Base-by-base conservation (phyloP, 257 asterid species). In the Scutellaria galericulata region DNA sequence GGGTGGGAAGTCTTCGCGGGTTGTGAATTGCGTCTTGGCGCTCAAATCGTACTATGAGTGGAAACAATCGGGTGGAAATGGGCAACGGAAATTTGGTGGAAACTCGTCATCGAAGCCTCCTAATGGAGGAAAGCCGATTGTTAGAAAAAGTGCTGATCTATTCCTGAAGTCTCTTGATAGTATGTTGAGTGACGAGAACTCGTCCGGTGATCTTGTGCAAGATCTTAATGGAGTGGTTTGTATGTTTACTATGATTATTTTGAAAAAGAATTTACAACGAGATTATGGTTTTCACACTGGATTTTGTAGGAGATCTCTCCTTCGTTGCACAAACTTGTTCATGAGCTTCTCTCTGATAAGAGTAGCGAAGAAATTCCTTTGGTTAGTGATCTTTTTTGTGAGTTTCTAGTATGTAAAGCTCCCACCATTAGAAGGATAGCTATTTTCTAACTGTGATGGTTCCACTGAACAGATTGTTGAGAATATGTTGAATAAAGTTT, bases 1-100 rank as follows among this genome's bases (percentile, higher is more conserved):
- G 99, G 99, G 97, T 47, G 99, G 99, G 64, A 83, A 94, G 71
- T 64, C 93, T 14, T 86, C 88, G 2, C 84, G 96, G 81, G 79
- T 94, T 24, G 91, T 90, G 74, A 83, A 83, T 63, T 85, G 90
- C 70, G 77, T 94, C 13, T 79, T 91, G 42, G 99, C 95, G 3
- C 81, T 94, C 68, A 91, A 85, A 83, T 87, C 93, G 50, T 90
- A 87, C 82, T 24, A 79, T 45, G 96, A 91, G 3, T 79, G 97
- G 95, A 92, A 86, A 83, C 93, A 86, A 73, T 82, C 87, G 35
- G 96, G 98, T 48, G 96, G 88, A 47, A 71, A 72, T 47, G 97
- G 95, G 18, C 64, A 73, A n/a, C 76, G 90, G 95, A 89, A 85
- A 77, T 83, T 64, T 69, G 70, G 85, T 55, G 98, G 89, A 54